Conservation (phyloP, 352 stramenopile genomes). For the Pythium brachiatum region DNA sequence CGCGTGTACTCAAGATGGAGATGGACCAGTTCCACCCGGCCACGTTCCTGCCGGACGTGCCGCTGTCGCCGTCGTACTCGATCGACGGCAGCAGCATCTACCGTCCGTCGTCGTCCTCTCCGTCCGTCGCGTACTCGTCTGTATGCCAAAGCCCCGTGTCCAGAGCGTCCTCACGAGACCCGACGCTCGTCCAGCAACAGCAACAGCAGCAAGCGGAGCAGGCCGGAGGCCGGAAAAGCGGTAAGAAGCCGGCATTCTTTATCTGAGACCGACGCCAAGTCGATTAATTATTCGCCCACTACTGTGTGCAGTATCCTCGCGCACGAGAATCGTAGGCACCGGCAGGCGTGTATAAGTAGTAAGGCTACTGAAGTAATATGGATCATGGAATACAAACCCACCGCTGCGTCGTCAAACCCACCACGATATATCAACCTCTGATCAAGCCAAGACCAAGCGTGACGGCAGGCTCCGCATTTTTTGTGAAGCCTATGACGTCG, state of each 20-base stretch:
- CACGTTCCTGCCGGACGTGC: constrained; percentile 41
- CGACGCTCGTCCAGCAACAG: not conserved
- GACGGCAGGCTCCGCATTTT: too few relatives aligned
- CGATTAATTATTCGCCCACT: not conserved
- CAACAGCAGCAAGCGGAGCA: not conserved
- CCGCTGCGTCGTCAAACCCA: too few relatives aligned
- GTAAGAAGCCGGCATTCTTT: constrained; percentile 52
- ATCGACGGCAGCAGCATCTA: constrained; percentile 37
- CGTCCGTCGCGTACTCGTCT: constrained; percentile 62
- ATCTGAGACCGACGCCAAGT: constrained; percentile 30
- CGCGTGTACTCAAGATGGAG: constrained; percentile 14
- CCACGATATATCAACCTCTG: too few relatives aligned
- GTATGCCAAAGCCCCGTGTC: constrained; percentile 56
- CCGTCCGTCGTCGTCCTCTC: constrained; percentile 38
- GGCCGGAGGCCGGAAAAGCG: constrained; percentile 12
- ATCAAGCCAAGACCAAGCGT: too few relatives aligned
- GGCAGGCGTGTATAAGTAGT: not conserved
- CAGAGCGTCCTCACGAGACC: constrained; percentile 15
- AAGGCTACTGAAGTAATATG: too few relatives aligned
- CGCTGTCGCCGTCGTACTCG: constrained; percentile 45
- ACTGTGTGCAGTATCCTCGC: not conserved
- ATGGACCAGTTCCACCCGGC: constrained; percentile 26
- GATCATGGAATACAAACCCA: too few relatives aligned
- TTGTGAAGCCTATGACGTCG: too few relatives aligned
- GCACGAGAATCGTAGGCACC: not conserved